Percentiles rank a stretch among this genome's conserved stretches.
Conservation (phyloP, 2,329 filamentous ascomycete genomes). For the Corniculantispora saksenae region DNA sequence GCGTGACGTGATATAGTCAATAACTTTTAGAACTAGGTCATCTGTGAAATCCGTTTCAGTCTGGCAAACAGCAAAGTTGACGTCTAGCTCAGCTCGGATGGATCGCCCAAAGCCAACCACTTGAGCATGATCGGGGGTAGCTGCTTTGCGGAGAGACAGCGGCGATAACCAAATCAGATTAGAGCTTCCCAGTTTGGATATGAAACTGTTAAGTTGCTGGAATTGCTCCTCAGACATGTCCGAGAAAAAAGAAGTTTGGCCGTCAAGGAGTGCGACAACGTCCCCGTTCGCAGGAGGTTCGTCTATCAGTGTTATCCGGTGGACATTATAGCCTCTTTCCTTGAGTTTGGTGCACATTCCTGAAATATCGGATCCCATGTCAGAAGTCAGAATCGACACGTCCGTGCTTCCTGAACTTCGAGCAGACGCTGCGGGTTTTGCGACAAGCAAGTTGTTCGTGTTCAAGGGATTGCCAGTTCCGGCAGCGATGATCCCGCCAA, state of each 20-base stretch:
- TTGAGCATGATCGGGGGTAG: neutral
- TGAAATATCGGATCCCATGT: neutral
- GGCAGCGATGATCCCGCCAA: neutral
- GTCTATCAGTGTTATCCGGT: neutral
- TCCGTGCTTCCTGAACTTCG: neutral
- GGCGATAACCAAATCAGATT: neutral
- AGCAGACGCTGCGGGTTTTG: neutral
- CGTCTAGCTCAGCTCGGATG: constrained; percentile 1
- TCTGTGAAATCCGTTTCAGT: neutral
- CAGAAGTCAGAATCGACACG: neutral
- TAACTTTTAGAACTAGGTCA: neutral
- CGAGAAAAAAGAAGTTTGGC: neutral
- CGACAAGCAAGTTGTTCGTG: neutral
- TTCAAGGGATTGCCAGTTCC: neutral
- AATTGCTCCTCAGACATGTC: neutral
- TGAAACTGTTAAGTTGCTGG: neutral
- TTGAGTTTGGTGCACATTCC: neutral
- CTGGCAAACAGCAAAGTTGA: neutral
- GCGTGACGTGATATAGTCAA: neutral
- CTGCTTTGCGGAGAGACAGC: neutral
- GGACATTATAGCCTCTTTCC: neutral
- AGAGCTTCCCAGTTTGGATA: neutral
- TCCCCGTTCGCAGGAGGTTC: neutral
- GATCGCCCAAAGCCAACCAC: constrained; percentile 1
- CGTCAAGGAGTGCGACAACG: neutral